phyloP scores from a whole-genome alignment of 163 green algal species.

The Scenedesmus sp. region DNA sequence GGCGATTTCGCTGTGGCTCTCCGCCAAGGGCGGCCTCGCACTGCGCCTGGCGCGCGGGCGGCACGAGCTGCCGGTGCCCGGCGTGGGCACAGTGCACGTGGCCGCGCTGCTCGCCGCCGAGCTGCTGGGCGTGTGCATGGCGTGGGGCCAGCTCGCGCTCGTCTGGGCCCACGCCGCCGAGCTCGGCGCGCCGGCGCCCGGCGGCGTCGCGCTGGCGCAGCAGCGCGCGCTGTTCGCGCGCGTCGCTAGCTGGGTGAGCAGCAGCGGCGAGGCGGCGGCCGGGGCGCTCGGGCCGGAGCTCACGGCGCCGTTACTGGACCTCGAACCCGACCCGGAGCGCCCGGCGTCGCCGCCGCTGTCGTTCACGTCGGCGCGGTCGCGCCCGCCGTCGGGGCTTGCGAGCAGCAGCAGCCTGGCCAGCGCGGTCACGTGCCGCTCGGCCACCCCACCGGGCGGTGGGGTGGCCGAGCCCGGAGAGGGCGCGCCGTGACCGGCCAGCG shows the following conservation, averaged over 20 bases:
- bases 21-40: slow-evolving; percentile 11
- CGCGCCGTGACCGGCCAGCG: too few relatives aligned
- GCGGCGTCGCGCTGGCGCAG: neutral
- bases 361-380: too few relatives aligned
- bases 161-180: neutral
- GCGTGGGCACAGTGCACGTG: neutral
- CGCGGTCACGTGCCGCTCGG: too few relatives aligned
- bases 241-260: neutral
- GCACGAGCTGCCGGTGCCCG: neutral
- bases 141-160: slow-evolving; percentile 25
- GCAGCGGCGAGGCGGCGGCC: neutral
- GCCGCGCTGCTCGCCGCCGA: slow-evolving; percentile 28
- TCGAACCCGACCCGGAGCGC: too few relatives aligned
- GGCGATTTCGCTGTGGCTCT: slow-evolving; percentile 16
- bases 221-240: neutral
- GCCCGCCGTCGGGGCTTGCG: too few relatives aligned
- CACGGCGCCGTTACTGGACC: too few relatives aligned
- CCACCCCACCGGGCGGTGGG: too few relatives aligned
- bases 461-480: too few relatives aligned
- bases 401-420: too few relatives aligned
- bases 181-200: neutral
- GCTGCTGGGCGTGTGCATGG: slow-evolving; percentile 36
- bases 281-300: too few relatives aligned
- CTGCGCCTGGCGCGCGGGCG: slow-evolving; percentile 10
- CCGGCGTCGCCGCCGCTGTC: too few relatives aligned